Evolutionary conservation across 1,284 basidiomycete species (phyloP).

Genomic region (Stereum hirsutum): DNA sequence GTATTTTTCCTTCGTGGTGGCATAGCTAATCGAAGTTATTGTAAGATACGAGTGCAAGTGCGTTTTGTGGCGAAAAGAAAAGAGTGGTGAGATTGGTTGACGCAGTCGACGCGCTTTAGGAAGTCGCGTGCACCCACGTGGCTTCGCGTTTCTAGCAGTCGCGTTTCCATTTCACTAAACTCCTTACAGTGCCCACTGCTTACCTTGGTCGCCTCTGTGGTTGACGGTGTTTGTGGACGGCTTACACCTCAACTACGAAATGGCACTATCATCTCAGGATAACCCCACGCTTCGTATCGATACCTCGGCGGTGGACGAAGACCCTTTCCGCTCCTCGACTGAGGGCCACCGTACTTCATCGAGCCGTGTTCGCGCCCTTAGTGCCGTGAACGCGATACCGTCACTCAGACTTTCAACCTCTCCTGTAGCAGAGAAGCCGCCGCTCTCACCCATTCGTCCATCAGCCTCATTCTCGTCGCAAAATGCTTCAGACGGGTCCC

Average conservation of each 20-base stretch:
- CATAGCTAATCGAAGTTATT: too few species aligned
- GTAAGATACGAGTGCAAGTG: too few species aligned
- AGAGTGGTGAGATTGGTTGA: too few species aligned
- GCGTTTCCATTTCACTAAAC: too few species aligned
- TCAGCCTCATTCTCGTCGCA: conserved; percentile 12
- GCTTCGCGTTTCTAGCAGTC: too few species aligned
- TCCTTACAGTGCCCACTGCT: too few species aligned
- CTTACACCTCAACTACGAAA: not conserved
- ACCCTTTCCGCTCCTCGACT: not conserved
- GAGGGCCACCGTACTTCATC: conserved; percentile 4
- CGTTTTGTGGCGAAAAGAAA: too few species aligned
- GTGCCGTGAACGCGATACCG: conserved; percentile 13
- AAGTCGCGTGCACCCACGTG: too few species aligned
- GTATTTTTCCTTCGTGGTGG: too few species aligned
- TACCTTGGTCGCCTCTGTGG: too few species aligned
- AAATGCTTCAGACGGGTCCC: conserved; percentile 41
- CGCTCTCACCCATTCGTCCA: conserved; percentile 9
- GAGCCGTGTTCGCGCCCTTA: conserved; percentile 10
- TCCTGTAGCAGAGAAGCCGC: conserved; percentile 17
- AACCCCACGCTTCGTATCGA: conserved; percentile 18
- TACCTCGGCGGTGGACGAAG: conserved; percentile 12
- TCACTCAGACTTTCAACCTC: conserved; percentile 24
- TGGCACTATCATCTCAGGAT: conserved; percentile 6
- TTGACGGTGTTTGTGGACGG: not conserved
- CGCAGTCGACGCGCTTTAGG: too few species aligned